Evolutionary conservation across 2,329 filamentous ascomycete species (phyloP), one percentile per base, ranked within the genome.

Genomic region (Phaeophleospora eucalypticola): DNA sequence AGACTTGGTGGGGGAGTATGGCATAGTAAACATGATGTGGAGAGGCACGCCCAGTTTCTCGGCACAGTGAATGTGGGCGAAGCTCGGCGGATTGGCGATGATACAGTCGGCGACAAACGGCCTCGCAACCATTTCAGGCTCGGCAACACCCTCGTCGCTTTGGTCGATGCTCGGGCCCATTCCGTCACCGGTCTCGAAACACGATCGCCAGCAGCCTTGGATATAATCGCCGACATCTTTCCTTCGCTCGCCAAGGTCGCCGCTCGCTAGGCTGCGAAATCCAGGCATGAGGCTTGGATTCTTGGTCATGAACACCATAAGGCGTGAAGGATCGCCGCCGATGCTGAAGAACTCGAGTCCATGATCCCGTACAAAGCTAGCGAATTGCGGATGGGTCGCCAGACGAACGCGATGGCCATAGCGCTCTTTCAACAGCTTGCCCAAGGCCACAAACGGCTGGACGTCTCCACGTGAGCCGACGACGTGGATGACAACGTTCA

Each of bases 11-110:
- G 89, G 84, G 1, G 87, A 87, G 84, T 88, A 95, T 0, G 89
- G 89, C 88, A 95, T 95, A 1, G 89, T 95, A 68, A 95, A 95
- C 86, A 95, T 94, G 67, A 95, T 81, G 58, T 89, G 86, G 6
- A 89, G 62, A 0, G 86, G 86, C 39, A 89, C 81, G 0, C 84
- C 85, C 58, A 89, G 67, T 65, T 85, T 86, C 66, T 89, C 84
- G 0, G 86, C 86, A 48, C 84, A 78, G 59, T 89, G 86, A 2
- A 89, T 74, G 58, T 89, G 85, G 0, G 83, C 85, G 66, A 88
- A 89, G 58, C 83, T 86, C 0, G 86, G 86, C 2, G 86, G 86
- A 50, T 89, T 89, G 2, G 86, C 85, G 57, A 89, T 87, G 55
- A 89, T 88, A 41, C 80, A 83, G 66, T 89, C 89, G 0, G 89